Evolutionary conservation across 2,329 filamentous ascomycete species (phyloP).

Genomic region (Trichoderma harzianum): DNA sequence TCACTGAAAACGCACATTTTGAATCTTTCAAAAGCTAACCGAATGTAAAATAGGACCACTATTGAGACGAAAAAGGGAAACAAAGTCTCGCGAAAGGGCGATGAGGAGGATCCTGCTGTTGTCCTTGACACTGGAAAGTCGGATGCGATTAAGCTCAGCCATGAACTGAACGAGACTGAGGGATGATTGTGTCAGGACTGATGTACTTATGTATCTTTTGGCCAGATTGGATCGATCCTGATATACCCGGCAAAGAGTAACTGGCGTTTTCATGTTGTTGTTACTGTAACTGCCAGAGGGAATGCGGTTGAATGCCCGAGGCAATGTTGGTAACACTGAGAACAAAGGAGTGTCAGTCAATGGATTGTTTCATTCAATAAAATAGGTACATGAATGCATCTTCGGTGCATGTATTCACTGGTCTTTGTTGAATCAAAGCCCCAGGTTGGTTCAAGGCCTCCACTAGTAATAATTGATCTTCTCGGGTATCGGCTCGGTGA

Average conservation of each 20-base stretch:
- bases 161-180: slow-evolving; percentile 36
- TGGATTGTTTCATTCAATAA: not conserved
- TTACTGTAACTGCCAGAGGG: not conserved
- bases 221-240: not conserved
- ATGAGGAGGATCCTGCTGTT: slow-evolving; percentile 41
- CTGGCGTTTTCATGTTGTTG: not conserved
- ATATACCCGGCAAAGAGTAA: not conserved
- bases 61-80: slow-evolving; percentile 43
- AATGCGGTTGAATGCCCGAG: not conserved
- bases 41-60: slow-evolving; percentile 28
- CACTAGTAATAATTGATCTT: no score
- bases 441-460: no score
- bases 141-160: slow-evolving; percentile 40
- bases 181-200: not conserved
- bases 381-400: not conserved
- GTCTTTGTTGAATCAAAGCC: not conserved
- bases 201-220: not conserved
- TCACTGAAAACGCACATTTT: not conserved
- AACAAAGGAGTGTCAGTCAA: not conserved
- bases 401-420: not conserved
- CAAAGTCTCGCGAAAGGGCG: slow-evolving; percentile 38
- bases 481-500: not conserved
- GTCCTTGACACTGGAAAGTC: slow-evolving; percentile 42
- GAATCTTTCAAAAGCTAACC: not conserved
- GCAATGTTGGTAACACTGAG: not conserved